These are phyloP conservation scores for Gilbertella persicaria DNA, from an alignment of 371 early-diverging fungal species.

Conservation along the genomic window DNA sequence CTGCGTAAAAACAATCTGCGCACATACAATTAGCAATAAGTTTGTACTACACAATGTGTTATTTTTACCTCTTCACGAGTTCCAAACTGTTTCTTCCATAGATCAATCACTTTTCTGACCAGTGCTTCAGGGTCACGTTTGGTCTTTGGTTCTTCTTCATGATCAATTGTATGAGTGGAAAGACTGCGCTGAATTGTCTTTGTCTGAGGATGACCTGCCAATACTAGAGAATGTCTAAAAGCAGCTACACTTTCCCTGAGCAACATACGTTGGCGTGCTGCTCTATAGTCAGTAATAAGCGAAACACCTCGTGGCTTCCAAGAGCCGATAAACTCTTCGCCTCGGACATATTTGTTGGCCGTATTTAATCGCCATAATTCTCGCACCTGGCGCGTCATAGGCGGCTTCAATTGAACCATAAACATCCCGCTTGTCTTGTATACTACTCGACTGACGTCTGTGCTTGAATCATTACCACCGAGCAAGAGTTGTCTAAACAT, in stretches of 20 bases:
- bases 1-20: conserved; percentile 28
- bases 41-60: neutral
- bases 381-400: conserved; percentile 52
- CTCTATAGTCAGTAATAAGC: conserved; percentile 62
- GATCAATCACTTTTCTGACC: conserved; percentile 30
- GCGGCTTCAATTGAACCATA: conserved; percentile 57
- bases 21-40: neutral
- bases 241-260: conserved; percentile 53
- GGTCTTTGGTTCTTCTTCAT: neutral
- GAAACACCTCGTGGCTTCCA: conserved; percentile 82
- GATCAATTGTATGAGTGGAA: neutral
- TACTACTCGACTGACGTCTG: conserved; percentile 14
- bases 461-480: conserved; percentile 1
- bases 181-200: conserved; percentile 19
- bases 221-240: conserved; percentile 42
- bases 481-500: conserved; percentile 35
- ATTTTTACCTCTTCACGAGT: conserved; percentile 45
- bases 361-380: conserved; percentile 78
- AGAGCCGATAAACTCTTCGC: conserved; percentile 75
- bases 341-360: conserved; percentile 80
- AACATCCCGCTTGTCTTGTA: conserved; percentile 54
- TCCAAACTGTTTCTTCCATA: conserved; percentile 50
- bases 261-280: conserved; percentile 30
- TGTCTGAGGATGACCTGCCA: conserved; percentile 24
- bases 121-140: conserved; percentile 16